Percentiles rank a stretch among this genome's conserved stretches.
These are phyloP conservation scores for Selenicereus undatus DNA, from an alignment of 148 eudicot species.

Conservation along the genomic window DNA sequence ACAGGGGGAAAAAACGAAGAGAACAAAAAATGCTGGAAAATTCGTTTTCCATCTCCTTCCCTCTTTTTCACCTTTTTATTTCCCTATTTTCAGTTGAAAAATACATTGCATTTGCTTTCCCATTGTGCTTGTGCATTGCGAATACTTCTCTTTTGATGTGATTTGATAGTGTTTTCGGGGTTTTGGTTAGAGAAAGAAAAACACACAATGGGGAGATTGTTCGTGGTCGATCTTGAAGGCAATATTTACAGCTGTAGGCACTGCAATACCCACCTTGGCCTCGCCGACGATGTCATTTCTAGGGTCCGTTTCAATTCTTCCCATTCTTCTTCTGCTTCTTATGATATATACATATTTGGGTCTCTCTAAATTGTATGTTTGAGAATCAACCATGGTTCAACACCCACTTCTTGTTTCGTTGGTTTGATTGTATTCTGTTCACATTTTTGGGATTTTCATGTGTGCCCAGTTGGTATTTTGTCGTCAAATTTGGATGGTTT, in stretches of 20 bases:
- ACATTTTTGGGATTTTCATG: background rate
- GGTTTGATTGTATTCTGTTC: background rate
- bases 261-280: conserved; percentile 59
- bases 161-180: no score
- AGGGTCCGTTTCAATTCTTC: conserved; percentile 32
- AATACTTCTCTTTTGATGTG: no score
- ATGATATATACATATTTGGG: no score
- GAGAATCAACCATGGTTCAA: background rate
- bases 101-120: background rate
- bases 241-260: conserved; percentile 54
- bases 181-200: background rate
- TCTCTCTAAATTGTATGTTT: background rate
- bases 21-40: background rate
- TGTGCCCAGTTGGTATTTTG: background rate
- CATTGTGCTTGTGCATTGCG: no score
- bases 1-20: no score
- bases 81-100: background rate
- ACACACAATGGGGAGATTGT: conserved; percentile 58
- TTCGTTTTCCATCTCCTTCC: background rate
- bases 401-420: background rate
- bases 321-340: background rate
- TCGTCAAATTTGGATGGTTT: background rate
- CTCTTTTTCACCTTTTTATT: background rate
- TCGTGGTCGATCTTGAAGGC: conserved; percentile 57
- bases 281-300: conserved; percentile 50